Evolutionary conservation across 352 stramenopile species (phyloP).

Genomic region (Elongisporangium undulatum): DNA sequence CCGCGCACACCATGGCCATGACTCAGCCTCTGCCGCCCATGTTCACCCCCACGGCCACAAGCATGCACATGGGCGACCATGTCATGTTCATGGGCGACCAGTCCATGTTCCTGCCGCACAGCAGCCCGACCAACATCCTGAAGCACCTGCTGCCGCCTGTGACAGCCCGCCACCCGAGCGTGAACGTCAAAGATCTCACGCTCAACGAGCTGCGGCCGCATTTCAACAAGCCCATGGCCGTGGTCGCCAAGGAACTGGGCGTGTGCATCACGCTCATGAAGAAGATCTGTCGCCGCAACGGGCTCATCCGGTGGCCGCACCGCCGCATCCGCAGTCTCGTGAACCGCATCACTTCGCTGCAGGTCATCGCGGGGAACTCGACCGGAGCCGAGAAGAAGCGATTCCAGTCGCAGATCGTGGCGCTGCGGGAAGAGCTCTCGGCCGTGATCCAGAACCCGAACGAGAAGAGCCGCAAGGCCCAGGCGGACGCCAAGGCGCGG

Average conservation of each 20-base stretch:
- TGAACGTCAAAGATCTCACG: slow-evolving; percentile 72
- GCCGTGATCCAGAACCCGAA: slow-evolving; percentile 84
- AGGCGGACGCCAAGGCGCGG: slow-evolving; percentile 43
- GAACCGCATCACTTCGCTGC: slow-evolving; percentile 75
- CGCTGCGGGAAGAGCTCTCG: slow-evolving; percentile 61
- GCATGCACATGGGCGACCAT: slow-evolving; percentile 27
- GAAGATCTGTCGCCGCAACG: slow-evolving; percentile 84
- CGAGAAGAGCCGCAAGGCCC: slow-evolving; percentile 79
- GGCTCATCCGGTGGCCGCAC: slow-evolving; percentile 77
- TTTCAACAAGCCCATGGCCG: slow-evolving; percentile 84
- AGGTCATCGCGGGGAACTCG: slow-evolving; percentile 54
- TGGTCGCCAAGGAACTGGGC: slow-evolving; percentile 75
- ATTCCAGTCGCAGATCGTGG: slow-evolving; percentile 57
- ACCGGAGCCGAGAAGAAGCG: slow-evolving; percentile 47
- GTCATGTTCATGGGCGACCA: slow-evolving; percentile 41
- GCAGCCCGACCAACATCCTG: slow-evolving; percentile 30
- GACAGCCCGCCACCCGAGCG: slow-evolving; percentile 9
- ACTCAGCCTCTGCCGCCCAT: neutral
- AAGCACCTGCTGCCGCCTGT: slow-evolving; percentile 44
- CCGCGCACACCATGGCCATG: slow-evolving; percentile 4
- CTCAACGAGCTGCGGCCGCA: slow-evolving; percentile 77
- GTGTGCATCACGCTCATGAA: slow-evolving; percentile 88
- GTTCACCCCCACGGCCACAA: slow-evolving; percentile 19
- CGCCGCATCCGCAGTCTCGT: slow-evolving; percentile 76
- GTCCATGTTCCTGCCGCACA: slow-evolving; percentile 32